Evolutionary conservation across 2,329 filamentous ascomycete genomes (phyloP).

Genomic region (Nannizziopsis barbatae): DNA sequence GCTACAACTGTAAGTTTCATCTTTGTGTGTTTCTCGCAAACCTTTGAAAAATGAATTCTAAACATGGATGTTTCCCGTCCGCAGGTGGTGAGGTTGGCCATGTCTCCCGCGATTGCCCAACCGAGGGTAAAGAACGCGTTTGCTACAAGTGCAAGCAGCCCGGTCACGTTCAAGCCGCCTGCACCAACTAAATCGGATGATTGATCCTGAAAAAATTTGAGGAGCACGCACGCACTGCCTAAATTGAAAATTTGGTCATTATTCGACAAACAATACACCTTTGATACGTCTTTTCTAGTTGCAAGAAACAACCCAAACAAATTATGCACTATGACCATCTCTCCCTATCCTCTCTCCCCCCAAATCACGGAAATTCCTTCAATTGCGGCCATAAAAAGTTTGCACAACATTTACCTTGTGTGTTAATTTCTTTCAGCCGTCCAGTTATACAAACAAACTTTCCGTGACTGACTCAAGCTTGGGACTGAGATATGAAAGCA

Average conservation of each 20-base stretch:
- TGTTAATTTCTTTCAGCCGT: not conserved
- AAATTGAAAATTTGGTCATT: conserved; percentile 10
- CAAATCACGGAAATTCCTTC: not conserved
- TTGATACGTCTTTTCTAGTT: not conserved
- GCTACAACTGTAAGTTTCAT: conserved; percentile 83
- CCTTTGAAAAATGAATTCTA: conserved; percentile 9
- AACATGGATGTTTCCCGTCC: conserved; percentile 19
- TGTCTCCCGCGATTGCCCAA: conserved; percentile 89
- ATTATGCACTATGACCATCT: not conserved
- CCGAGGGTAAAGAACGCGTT: conserved; percentile 84
- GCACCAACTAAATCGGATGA: conserved; percentile 58
- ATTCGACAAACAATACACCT: conserved; percentile 1
- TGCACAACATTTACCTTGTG: not conserved
- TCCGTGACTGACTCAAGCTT: not conserved
- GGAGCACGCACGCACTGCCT: conserved; percentile 1
- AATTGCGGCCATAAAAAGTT: not conserved
- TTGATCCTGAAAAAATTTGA: conserved; percentile 3
- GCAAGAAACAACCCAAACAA: conserved; percentile 1
- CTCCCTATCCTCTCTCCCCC: not conserved
- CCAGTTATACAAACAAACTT: not conserved
- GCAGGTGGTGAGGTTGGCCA: conserved; percentile 78
- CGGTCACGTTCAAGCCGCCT: conserved; percentile 87
- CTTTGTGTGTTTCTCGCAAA: conserved; percentile 4
- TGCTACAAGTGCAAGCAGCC: conserved; percentile 92
- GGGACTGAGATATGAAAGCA: conserved; percentile 1